Evolutionary conservation across 176 grass and related monocot genomes (phyloP).

Genomic region (Avena sativa): DNA sequence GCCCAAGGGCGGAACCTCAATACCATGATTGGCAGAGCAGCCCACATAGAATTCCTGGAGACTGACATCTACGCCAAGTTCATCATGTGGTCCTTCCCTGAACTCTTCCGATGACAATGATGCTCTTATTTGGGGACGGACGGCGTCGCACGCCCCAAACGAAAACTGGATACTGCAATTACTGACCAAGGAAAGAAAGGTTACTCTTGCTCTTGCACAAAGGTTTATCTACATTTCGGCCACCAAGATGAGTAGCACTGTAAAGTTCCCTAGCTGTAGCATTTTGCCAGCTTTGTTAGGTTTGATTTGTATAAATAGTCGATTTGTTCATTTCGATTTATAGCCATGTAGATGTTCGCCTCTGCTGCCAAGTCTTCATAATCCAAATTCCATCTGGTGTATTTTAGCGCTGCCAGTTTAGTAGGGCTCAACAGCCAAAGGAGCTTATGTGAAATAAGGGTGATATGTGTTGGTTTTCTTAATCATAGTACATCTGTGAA

Average conservation of each 20-base stretch:
- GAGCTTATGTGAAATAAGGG: constrained; percentile 45
- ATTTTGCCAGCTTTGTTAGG: constrained; percentile 44
- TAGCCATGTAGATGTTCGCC: constrained; percentile 52
- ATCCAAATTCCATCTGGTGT: constrained; percentile 39
- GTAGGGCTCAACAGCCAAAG: constrained; percentile 25
- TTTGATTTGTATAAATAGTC: constrained; percentile 58
- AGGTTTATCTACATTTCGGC: constrained; percentile 18
- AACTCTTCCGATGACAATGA: constrained; percentile 68
- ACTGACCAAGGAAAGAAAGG: constrained; percentile 51
- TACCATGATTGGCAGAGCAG: constrained; percentile 90
- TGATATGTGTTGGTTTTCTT: constrained; percentile 26
- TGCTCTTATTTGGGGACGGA: background rate
- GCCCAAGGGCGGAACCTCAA: constrained; percentile 74
- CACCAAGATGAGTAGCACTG: constrained; percentile 36
- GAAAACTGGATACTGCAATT: constrained; percentile 27
- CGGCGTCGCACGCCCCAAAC: background rate
- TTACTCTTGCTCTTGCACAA: constrained; percentile 29
- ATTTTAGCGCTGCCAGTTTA: constrained; percentile 49
- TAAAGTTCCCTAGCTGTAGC: constrained; percentile 53
- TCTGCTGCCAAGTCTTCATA: constrained; percentile 44
- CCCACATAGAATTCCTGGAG: constrained; percentile 93
- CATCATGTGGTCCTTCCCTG: constrained; percentile 97
- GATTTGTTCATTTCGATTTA: constrained; percentile 51
- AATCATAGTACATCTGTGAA: background rate
- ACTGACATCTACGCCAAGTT: constrained; percentile 86